phyloP scores from a whole-genome alignment of 805 yeast genomes.

The Yarrowia divulgata region DNA sequence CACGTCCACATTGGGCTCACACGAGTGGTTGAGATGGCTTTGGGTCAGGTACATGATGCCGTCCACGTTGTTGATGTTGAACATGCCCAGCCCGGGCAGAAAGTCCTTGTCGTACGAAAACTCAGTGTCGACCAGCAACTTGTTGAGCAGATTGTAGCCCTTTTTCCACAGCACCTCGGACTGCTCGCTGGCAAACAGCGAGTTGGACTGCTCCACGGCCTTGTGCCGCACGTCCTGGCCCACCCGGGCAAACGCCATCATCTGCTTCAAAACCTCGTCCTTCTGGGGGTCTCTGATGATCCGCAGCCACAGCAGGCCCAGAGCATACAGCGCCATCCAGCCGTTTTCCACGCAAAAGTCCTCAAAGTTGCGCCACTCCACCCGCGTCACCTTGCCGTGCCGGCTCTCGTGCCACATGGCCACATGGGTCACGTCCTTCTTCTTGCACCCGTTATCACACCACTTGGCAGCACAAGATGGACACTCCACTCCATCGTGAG shows the following conservation, averaged over 20 bases:
- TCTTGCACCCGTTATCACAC: conserved; percentile 34
- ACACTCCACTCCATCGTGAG: conserved; percentile 51
- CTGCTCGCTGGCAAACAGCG: conserved; percentile 62
- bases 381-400: conserved; percentile 47
- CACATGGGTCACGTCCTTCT: conserved; percentile 60
- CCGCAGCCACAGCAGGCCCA: conserved; percentile 63
- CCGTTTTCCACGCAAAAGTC: conserved; percentile 67
- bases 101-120: conserved; percentile 60
- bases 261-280: conserved; percentile 51
- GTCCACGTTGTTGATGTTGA: conserved; percentile 75
- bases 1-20: conserved; percentile 73
- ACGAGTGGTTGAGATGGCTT: conserved; percentile 77
- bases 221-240: conserved; percentile 70
- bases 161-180: conserved; percentile 66
- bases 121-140: conserved; percentile 52
- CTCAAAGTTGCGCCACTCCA: conserved; percentile 62
- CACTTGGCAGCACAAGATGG: conserved; percentile 19
- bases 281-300: conserved; percentile 54
- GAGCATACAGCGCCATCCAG: conserved; percentile 73
- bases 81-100: conserved; percentile 69
- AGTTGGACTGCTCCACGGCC: conserved; percentile 59
- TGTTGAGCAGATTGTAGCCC: conserved; percentile 61
- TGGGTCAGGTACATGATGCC: conserved; percentile 64
- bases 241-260: conserved; percentile 70
- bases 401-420: conserved; percentile 62